Evolutionary conservation across 208 protist species (phyloP).

Genomic region (Trichomonas gallinae): DNA sequence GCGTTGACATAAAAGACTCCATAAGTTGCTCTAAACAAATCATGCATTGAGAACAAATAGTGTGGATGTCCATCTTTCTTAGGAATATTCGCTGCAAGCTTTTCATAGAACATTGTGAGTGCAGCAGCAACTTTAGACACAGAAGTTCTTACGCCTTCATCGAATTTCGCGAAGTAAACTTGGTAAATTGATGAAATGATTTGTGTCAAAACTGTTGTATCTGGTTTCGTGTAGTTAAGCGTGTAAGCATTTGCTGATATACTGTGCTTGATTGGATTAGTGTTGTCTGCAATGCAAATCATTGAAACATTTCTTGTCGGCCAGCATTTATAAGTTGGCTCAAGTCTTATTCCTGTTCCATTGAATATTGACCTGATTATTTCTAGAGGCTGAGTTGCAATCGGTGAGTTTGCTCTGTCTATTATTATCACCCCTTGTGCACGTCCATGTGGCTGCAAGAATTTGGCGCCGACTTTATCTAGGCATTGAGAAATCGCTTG

Average conservation of each 20-base stretch:
- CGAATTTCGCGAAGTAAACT: not conserved
- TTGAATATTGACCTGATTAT: not conserved
- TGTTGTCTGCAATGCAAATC: not conserved
- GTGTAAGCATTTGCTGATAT: not conserved
- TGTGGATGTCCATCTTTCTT: slow-evolving; percentile 41
- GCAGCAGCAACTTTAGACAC: not conserved
- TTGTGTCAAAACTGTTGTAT: not conserved
- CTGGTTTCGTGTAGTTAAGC: not conserved
- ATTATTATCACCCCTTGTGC: not conserved
- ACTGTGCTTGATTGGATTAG: not conserved
- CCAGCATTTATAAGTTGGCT: not conserved
- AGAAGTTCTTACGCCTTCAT: not conserved
- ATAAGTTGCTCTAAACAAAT: slow-evolving; percentile 78
- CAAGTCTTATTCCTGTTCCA: not conserved
- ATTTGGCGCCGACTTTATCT: not conserved
- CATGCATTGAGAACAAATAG: slow-evolving; percentile 92
- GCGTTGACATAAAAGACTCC: slow-evolving; percentile 68
- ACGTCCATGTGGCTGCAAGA: not conserved
- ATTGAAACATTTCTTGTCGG: not conserved
- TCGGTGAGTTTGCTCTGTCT: not conserved
- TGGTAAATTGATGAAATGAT: not conserved
- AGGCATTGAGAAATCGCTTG: not conserved
- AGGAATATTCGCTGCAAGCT: not conserved
- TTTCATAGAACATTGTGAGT: not conserved
- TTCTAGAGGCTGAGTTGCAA: not conserved